Base-by-base conservation (phyloP, 2,329 filamentous ascomycete species). In the Biscogniauxia marginata region DNA sequence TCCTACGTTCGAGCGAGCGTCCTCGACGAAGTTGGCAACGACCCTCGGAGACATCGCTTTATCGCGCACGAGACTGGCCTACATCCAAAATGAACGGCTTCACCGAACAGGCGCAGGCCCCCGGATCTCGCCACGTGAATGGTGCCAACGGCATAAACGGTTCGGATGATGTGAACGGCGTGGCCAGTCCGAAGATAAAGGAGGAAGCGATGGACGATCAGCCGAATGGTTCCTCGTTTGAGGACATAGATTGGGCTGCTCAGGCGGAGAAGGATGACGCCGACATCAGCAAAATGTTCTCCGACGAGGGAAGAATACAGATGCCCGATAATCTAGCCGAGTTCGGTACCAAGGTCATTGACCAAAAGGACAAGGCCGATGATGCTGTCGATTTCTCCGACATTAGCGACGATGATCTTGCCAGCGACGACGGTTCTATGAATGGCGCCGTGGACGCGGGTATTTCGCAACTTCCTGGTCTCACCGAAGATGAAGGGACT, bases 371-470 rank as follows among this genome's bases (percentile, higher is more conserved):
- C 71, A 99, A 99, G 74, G 93, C 92, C 53, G 92, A 92, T 58
- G 90, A 98, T 74, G 95, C 95, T 44, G 77, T 95, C 60, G 95
- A 99, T 70, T 99, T 81, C 66, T 91, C 90, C 70, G 91, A 96
- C 68, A 93, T 98, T 60, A 89, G 89, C 63, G 93, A 98, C 70
- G 92, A 96, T 69, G 93, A 97, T 61, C 81, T 96, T 7, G 89
- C 91, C 9, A 91, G 95, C 6, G 87, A 90, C 58, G 83, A 86
- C 54, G 64, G 55, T 43, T 61, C 58, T 39, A 58, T 45, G 20
- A 49, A 53, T 44, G 59, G 52, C 24, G 74, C 73, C 23, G 73
- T 72, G 9, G 56, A 53, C 46, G 72, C 70, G 4, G 73, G 70
- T 51, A 67, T 70, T 16, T 79, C 76, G 13, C 70, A 84, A 54